Evolutionary conservation across 1,284 basidiomycete genomes (phyloP), one percentile per base, ranked within the genome.

Genomic region (Apiotrichum montevideense): DNA sequence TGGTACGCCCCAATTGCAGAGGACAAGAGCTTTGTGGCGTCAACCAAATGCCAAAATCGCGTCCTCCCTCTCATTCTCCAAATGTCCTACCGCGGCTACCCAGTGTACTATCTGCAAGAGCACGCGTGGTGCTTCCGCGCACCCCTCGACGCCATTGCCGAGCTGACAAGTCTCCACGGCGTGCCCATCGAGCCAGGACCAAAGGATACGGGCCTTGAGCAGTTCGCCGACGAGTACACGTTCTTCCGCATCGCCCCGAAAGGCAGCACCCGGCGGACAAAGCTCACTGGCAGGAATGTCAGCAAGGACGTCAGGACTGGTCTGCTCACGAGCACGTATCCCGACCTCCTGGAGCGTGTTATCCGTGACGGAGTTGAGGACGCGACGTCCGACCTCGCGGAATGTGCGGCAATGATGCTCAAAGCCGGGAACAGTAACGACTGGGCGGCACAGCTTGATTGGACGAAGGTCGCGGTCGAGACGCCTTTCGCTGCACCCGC

Each of bases 61-160:
- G 39, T 72, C 35, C 51, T 78, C 1, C 79, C 78, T 0, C 67
- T 73, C 10, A 51, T 78, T 35, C 62, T 79, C 13, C 72, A 66
- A 33, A 45, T 77, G 35, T 64, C 67, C 3, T 78, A 63, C 63
- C 66, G 66, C 46, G 68, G 67, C 3, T 68, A 74, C 52, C 77
- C 77, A 0, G 68, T 79, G 29, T 67, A 71, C 9, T 68, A 71
- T 45, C 64, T 71, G 13, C 43, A 59, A 1, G 66, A 73, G 29
- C 67, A 75, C 39, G 63, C 64, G 10, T 80, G 78, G 77, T 72
- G 77, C 39, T 76, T 77, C 64, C 61, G 64, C 34, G 70, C 73
- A 1, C 76, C 64, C 1, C 57, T 69, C 41, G 59, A 58, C 14
- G 59, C 59, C 6, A 53, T 66, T 3, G 45, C 48, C 13, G 62